Evolutionary conservation across 2,329 filamentous ascomycete species (phyloP).

Genomic region (Xylaria sp.): DNA sequence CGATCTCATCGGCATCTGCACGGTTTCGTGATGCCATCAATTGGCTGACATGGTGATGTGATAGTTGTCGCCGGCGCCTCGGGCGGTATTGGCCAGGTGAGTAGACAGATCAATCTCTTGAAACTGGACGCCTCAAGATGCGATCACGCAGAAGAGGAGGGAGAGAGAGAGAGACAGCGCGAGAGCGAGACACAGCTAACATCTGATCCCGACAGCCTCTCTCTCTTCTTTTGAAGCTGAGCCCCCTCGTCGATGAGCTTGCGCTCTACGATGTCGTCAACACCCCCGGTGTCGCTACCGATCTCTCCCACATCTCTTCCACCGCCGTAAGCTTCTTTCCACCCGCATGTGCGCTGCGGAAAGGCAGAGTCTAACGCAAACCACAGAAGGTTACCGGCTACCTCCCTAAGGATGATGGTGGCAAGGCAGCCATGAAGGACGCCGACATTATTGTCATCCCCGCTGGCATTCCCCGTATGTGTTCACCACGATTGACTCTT

Average conservation of each 20-base stretch:
- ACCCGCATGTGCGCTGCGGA: not conserved
- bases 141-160: not conserved
- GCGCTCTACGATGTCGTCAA: slow-evolving; percentile 99
- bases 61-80: slow-evolving; percentile 86
- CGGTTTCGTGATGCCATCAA: not conserved
- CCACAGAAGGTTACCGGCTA: slow-evolving; percentile 76
- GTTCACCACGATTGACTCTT: not conserved
- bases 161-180: not conserved
- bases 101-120: slow-evolving; percentile 22
- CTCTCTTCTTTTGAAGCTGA: slow-evolving; percentile 91
- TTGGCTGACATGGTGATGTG: slow-evolving; percentile 3
- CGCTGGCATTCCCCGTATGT: slow-evolving; percentile 91
- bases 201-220: slow-evolving; percentile 59
- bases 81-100: slow-evolving; percentile 96
- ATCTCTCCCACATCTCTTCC: slow-evolving; percentile 95
- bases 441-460: slow-evolving; percentile 96
- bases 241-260: slow-evolving; percentile 82
- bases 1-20: not conserved
- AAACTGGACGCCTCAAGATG: not conserved
- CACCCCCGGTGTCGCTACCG: slow-evolving; percentile 90
- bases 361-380: slow-evolving; percentile 28
- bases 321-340: slow-evolving; percentile 55
- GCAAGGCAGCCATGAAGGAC: slow-evolving; percentile 83
- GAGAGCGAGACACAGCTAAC: slow-evolving; percentile 11
- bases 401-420: slow-evolving; percentile 78